phyloP scores from a whole-genome alignment of 192 early-diverging fungal species.

The Coemansia reversa region DNA sequence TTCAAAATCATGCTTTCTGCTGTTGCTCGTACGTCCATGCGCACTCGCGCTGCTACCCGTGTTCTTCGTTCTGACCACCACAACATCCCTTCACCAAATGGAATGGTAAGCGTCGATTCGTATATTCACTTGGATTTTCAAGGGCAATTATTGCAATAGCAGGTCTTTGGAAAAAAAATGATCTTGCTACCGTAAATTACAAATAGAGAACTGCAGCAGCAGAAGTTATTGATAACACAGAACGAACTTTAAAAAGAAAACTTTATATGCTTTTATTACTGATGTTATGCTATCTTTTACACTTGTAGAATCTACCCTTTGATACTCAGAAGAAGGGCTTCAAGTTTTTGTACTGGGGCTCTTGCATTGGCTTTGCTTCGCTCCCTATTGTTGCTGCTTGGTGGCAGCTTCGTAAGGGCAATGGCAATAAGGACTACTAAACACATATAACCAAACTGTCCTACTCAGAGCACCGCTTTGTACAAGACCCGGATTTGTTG shows the following conservation, averaged over 20 bases:
- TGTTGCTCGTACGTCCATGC: conserved; percentile 52
- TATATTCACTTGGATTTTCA: not conserved
- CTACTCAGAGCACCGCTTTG: not conserved
- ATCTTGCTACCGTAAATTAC: too few relatives aligned
- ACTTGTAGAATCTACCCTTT: conserved; percentile 50
- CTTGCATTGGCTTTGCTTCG: conserved; percentile 27
- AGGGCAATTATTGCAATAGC: too few relatives aligned
- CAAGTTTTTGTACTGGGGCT: conserved; percentile 55
- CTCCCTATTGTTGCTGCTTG: conserved; percentile 50
- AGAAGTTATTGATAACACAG: too few relatives aligned
- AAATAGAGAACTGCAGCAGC: too few relatives aligned
- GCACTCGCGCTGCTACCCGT: conserved; percentile 38
- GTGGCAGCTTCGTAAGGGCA: conserved; percentile 56
- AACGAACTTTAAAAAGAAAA: too few relatives aligned
- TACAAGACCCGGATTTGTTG: not conserved
- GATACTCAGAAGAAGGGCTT: conserved; percentile 49
- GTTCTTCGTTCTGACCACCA: conserved; percentile 37
- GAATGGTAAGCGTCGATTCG: conserved; percentile 36
- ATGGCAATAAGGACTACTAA: conserved; percentile 50
- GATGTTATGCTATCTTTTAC: not conserved
- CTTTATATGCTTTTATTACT: not conserved
- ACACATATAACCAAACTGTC: not conserved
- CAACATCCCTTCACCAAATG: conserved; percentile 46
- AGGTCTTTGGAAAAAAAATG: too few relatives aligned
- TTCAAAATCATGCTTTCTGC: conserved; percentile 42